These are phyloP conservation scores for Backusella australiensis DNA, from an alignment of 192 early-diverging fungal species.

Conservation along the genomic window DNA sequence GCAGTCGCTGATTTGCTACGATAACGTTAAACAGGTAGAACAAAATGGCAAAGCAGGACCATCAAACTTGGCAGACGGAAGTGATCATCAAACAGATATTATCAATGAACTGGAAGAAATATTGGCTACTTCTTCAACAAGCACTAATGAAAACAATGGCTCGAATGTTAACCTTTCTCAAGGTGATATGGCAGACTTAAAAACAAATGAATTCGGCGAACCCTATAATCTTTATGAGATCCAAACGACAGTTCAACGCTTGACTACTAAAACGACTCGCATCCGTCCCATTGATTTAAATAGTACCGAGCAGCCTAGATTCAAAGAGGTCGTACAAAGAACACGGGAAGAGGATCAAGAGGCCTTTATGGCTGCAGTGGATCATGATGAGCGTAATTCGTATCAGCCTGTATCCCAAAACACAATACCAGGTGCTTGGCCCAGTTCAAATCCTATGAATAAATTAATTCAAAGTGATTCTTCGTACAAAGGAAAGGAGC, in stretches of 20 bases:
- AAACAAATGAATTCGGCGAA: conserved; percentile 1
- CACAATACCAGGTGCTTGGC: neutral
- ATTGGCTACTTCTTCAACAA: neutral
- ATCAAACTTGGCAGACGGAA: conserved; percentile 14
- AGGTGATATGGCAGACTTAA: neutral
- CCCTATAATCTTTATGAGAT: conserved; percentile 31
- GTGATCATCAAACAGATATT: conserved; percentile 23
- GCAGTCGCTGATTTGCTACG: conserved; percentile 20
- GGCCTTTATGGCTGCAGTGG: conserved; percentile 32
- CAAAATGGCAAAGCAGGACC: neutral
- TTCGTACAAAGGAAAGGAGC: neutral
- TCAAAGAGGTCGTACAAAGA: conserved; percentile 31
- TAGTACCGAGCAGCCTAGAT: conserved; percentile 7
- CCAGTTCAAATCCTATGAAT: neutral
- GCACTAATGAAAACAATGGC: neutral
- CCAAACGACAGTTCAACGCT: conserved; percentile 23
- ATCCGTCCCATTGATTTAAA: conserved; percentile 31
- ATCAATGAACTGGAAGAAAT: conserved; percentile 35
- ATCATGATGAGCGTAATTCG: neutral
- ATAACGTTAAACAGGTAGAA: neutral
- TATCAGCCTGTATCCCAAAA: neutral
- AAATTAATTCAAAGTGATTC: neutral
- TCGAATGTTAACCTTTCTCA: neutral
- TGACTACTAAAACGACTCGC: conserved; percentile 25
- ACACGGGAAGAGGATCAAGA: conserved; percentile 34